These are phyloP conservation scores for Nemania sp. DNA, from an alignment of 2,329 filamentous ascomycete genomes.

Conservation along the genomic window DNA sequence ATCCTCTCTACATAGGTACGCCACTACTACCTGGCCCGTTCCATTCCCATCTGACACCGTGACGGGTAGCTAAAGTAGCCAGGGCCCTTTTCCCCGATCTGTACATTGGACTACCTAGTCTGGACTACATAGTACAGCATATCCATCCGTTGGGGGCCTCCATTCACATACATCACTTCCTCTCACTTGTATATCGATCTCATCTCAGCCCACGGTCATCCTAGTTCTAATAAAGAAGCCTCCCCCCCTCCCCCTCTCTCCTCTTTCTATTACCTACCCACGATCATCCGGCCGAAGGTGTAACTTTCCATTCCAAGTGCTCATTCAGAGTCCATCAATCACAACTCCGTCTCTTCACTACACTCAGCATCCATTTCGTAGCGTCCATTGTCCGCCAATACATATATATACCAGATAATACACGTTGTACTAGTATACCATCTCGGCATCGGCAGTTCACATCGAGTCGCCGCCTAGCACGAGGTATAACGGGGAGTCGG, in stretches of 20 bases:
- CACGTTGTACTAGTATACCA: not conserved
- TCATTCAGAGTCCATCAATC: conserved; percentile 11
- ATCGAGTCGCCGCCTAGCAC: conserved; percentile 5
- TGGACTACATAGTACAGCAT: conserved; percentile 30
- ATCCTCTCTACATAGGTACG: too few relatives aligned
- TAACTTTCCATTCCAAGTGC: conserved; percentile 3
- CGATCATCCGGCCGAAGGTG: conserved; percentile 10
- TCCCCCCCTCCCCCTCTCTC: conserved; percentile 7
- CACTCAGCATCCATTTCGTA: not conserved
- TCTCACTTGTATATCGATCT: conserved; percentile 33
- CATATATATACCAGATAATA: conserved; percentile 8
- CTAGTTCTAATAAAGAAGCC: conserved; percentile 32
- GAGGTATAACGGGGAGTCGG: too few relatives aligned
- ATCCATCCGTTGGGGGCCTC: conserved; percentile 34
- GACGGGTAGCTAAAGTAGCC: conserved; percentile 31
- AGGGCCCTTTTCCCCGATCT: conserved; percentile 36
- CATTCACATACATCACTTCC: conserved; percentile 29
- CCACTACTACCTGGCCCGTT: conserved; percentile 5
- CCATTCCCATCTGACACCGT: conserved; percentile 29
- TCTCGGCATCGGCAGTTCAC: not conserved
- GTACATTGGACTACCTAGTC: conserved; percentile 14
- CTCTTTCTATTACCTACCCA: not conserved
- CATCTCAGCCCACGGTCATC: conserved; percentile 29
- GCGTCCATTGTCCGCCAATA: not conserved
- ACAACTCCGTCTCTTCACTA: conserved; percentile 4